These are phyloP conservation scores for Microcyclosporella mali DNA, from an alignment of 2,329 filamentous ascomycete species.

Conservation along the genomic window DNA sequence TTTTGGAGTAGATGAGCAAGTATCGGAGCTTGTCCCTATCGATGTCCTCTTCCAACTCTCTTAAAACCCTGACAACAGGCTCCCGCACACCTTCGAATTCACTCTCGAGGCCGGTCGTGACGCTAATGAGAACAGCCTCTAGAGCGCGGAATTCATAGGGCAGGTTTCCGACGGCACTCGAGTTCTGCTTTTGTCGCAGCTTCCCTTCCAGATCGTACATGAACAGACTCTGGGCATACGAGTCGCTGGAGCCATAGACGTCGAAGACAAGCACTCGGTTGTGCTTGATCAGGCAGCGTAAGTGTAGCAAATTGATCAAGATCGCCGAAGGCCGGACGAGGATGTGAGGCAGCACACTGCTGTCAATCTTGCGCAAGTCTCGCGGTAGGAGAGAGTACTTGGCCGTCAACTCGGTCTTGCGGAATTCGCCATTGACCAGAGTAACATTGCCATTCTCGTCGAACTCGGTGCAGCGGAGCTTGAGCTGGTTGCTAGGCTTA, in stretches of 20 bases:
- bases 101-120: constrained; percentile 83
- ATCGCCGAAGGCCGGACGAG: constrained; percentile 89
- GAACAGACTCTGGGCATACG: constrained; percentile 91
- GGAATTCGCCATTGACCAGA: constrained; percentile 89
- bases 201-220: constrained; percentile 97
- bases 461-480: constrained; percentile 88
- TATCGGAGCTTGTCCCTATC: constrained; percentile 88
- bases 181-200: constrained; percentile 68
- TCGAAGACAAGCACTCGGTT: constrained; percentile 94
- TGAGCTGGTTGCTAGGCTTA: constrained; percentile 76
- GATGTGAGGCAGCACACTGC: constrained; percentile 89
- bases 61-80: constrained; percentile 80
- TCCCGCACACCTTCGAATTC: constrained; percentile 93
- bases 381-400: constrained; percentile 93
- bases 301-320: constrained; percentile 89
- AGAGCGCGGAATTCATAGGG: constrained; percentile 95
- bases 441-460: constrained; percentile 89
- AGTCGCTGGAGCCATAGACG: constrained; percentile 88
- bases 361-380: constrained; percentile 96
- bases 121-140: constrained; percentile 89
- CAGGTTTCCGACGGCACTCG: constrained; percentile 51
- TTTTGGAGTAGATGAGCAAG: constrained; percentile 89
- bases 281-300: constrained; percentile 90
- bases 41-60: constrained; percentile 92
- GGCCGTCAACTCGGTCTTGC: constrained; percentile 93